These are phyloP conservation scores for Tuber indicum DNA, from an alignment of 495 filamentous ascomycete species.

Conservation along the genomic window DNA sequence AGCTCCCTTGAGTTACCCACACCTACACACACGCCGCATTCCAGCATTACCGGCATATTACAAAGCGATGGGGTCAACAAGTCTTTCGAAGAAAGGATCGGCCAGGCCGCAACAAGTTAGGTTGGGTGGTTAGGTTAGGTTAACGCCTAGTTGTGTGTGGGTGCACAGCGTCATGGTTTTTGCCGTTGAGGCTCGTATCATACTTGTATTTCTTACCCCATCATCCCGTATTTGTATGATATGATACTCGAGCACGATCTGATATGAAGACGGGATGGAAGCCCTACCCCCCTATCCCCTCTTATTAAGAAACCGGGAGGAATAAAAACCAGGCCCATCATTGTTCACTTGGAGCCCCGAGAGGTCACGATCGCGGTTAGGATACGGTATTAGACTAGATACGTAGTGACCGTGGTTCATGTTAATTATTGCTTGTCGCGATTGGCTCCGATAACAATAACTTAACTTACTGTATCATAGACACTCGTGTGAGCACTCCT, in stretches of 20 bases:
- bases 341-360: background rate
- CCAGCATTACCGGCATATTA: background rate
- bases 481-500: too few species aligned
- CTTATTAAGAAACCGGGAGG: background rate
- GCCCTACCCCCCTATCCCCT: too few species aligned
- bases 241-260: too few species aligned
- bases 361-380: background rate
- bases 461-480: too few species aligned
- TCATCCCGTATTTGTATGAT: too few species aligned
- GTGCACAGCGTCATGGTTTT: background rate
- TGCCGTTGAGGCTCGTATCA: background rate
- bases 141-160: background rate
- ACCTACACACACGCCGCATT: background rate
- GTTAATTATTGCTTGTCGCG: too few species aligned
- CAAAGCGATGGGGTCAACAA: background rate
- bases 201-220: too few species aligned
- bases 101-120: background rate
- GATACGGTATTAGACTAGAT: too few species aligned
- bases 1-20: background rate
- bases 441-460: too few species aligned
- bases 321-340: background rate
- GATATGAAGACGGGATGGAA: background rate
- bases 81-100: background rate
- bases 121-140: background rate
- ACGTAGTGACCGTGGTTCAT: too few species aligned